A percentile compares a stretch with the other conserved stretches of the same genome.
These are phyloP conservation scores for Russula griseocarnosa DNA, from an alignment of 768 basidiomycete species.

Conservation along the genomic window DNA sequence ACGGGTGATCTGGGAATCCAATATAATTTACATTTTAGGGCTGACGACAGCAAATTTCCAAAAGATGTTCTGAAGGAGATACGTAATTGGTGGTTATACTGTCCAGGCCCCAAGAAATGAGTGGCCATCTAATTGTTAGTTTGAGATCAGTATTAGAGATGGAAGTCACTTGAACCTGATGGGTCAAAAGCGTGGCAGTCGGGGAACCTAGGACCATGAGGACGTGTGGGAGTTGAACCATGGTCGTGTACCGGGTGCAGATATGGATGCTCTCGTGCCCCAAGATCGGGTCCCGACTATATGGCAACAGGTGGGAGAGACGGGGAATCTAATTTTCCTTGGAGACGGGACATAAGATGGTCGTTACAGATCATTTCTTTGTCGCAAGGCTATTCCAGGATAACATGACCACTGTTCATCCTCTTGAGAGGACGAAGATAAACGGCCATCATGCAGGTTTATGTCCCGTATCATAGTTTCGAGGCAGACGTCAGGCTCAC, in stretches of 20 bases:
- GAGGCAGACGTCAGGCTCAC: background rate
- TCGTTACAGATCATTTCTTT: too few species aligned
- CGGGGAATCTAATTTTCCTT: background rate
- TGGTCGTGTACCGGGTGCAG: background rate
- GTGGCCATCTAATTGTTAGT: background rate
- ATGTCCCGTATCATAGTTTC: background rate
- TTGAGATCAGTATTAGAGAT: background rate
- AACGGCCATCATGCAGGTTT: too few species aligned
- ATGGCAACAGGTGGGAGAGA: background rate
- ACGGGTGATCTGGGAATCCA: background rate
- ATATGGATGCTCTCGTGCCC: background rate
- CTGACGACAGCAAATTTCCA: background rate
- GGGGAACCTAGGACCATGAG: background rate
- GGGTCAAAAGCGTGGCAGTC: background rate
- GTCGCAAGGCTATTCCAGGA: background rate
- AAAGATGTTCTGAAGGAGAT: background rate
- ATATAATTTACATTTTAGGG: background rate
- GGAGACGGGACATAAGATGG: constrained; percentile 1
- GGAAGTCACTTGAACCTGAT: background rate
- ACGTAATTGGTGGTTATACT: background rate
- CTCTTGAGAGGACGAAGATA: background rate
- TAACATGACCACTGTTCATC: background rate
- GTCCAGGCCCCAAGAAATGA: background rate
- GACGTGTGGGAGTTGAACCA: background rate
- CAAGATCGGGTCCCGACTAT: background rate